These are phyloP conservation scores for Podila minutissima DNA, from an alignment of 192 early-diverging fungal genomes.

Conservation along the genomic window DNA sequence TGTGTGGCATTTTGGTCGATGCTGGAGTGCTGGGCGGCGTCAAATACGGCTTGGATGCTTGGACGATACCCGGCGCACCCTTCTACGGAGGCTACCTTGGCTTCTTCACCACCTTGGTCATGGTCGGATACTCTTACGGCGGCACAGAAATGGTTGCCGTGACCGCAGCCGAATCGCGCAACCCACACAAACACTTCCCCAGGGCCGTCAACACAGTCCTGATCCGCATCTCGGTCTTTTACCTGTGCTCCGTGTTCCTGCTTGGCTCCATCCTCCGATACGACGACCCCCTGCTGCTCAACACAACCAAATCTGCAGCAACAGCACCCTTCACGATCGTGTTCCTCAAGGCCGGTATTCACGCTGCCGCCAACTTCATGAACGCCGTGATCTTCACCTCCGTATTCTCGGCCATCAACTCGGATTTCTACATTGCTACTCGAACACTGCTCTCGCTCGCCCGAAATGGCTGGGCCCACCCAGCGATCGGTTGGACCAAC, in stretches of 20 bases:
- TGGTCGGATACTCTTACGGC: constrained; percentile 86
- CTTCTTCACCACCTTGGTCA: constrained; percentile 72
- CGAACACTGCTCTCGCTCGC: constrained; percentile 82
- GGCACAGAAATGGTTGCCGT: constrained; percentile 93
- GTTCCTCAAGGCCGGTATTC: constrained; percentile 69
- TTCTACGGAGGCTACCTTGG: constrained; percentile 69
- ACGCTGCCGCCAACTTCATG: constrained; percentile 72
- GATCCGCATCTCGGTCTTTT: constrained; percentile 78
- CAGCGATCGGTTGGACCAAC: constrained; percentile 68
- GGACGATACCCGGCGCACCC: constrained; percentile 68
- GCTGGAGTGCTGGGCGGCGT: constrained; percentile 70
- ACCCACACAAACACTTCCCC: constrained; percentile 80
- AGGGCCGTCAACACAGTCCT: constrained; percentile 78
- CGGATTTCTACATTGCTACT: constrained; percentile 87
- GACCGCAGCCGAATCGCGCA: constrained; percentile 84
- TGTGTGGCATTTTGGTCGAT: constrained; percentile 82
- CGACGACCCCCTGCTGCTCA: constrained; percentile 63
- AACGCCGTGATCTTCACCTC: constrained; percentile 78
- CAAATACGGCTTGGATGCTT: constrained; percentile 69
- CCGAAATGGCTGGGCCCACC: constrained; percentile 80
- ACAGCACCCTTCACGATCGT: constrained; percentile 77
- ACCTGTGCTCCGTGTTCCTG: constrained; percentile 70
- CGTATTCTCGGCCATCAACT: constrained; percentile 84
- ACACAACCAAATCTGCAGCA: constrained; percentile 59
- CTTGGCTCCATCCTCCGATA: constrained; percentile 72